phyloP scores from a whole-genome alignment of 192 early-diverging fungal genomes.

The Backusella luteola region DNA sequence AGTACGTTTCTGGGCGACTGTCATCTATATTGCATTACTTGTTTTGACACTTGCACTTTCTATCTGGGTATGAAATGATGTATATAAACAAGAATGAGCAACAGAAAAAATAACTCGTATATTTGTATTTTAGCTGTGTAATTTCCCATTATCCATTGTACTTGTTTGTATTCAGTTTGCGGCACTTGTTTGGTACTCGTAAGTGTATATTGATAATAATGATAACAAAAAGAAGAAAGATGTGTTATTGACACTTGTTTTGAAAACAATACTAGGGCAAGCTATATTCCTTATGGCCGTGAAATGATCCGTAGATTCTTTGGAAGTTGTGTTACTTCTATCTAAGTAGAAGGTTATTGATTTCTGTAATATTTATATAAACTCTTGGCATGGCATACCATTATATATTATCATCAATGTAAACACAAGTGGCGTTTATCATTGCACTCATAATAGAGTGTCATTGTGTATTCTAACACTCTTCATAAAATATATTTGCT shows the following conservation, averaged over 20 bases:
- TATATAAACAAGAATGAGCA: not conserved
- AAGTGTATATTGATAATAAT: conserved; percentile 23
- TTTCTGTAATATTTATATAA: too few relatives aligned
- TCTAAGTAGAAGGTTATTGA: not conserved
- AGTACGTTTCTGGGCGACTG: conserved; percentile 22
- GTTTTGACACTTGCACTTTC: conserved; percentile 36
- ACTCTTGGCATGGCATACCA: too few relatives aligned
- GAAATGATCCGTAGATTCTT: conserved; percentile 38
- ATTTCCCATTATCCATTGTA: conserved; percentile 72
- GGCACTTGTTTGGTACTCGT: conserved; percentile 83
- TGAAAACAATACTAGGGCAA: conserved; percentile 45
- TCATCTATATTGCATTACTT: conserved; percentile 43
- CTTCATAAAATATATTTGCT: too few relatives aligned
- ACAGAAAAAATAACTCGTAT: not conserved
- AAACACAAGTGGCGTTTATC: too few relatives aligned
- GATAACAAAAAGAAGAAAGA: not conserved
- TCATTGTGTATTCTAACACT: too few relatives aligned
- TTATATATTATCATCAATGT: too few relatives aligned
- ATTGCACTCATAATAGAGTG: too few relatives aligned
- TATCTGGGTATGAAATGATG: conserved; percentile 23
- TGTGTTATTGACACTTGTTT: conserved; percentile 25
- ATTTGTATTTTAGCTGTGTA: conserved; percentile 39
- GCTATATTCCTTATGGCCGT: conserved; percentile 92
- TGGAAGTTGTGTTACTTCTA: conserved; percentile 36
- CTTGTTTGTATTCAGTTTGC: conserved; percentile 83